These are phyloP conservation scores for Graphiopsis chlorocephala DNA, from an alignment of 2,329 filamentous ascomycete genomes.

Conservation along the genomic window DNA sequence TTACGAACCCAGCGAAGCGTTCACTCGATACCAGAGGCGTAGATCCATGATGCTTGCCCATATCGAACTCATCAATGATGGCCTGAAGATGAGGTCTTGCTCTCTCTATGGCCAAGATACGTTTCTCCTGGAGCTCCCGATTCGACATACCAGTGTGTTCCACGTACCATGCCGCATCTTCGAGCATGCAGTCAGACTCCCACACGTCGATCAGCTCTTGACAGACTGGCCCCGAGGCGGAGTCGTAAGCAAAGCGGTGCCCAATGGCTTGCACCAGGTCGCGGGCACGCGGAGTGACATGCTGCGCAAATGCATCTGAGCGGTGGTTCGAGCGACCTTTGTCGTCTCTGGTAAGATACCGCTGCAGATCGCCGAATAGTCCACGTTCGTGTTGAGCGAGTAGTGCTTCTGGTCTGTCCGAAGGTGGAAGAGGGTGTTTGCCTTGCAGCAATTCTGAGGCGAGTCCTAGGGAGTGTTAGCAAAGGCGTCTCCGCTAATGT, in stretches of 20 bases:
- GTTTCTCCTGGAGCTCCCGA: background rate
- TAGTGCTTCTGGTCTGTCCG: background rate
- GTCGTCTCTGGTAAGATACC: background rate
- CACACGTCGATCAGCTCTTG: background rate
- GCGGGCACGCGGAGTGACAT: background rate
- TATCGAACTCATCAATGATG: background rate
- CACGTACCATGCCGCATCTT: constrained; percentile 4
- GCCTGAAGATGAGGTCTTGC: background rate
- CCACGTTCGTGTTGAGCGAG: background rate
- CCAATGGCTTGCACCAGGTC: background rate
- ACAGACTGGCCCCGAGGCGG: background rate
- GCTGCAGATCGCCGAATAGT: background rate
- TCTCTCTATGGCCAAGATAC: background rate
- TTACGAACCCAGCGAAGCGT: background rate
- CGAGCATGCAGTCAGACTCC: constrained; percentile 11
- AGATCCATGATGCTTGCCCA: background rate
- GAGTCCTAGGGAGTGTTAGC: background rate
- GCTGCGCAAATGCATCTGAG: background rate
- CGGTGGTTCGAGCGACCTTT: background rate
- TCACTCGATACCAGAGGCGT: background rate
- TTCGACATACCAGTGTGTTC: background rate
- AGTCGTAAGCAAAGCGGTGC: constrained; percentile 5
- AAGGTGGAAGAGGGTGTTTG: background rate
- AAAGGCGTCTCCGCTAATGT: too few relatives aligned
- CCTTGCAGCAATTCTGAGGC: background rate